Conservation (phyloP, 1,139 yeast genomes). For the Candida tetrigidarum region DNA sequence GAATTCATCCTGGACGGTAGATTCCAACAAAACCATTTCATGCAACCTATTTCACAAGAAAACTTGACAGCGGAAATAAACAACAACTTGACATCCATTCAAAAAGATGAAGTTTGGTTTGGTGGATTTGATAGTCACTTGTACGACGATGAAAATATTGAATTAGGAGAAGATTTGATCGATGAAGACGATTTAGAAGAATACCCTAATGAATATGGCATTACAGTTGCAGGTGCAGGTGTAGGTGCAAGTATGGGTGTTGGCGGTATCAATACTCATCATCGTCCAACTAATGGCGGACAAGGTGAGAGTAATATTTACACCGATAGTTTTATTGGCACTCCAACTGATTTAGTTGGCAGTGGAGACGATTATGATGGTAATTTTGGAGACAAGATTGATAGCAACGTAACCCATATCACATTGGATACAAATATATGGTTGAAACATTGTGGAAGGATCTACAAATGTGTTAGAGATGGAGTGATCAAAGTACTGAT, state of each 20-base stretch:
- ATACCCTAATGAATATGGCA: slow-evolving; percentile 13
- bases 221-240: neutral
- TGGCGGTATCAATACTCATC: slow-evolving; percentile 17
- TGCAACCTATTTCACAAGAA: slow-evolving; percentile 37
- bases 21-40: slow-evolving; percentile 46
- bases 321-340: slow-evolving; percentile 28
- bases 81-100: slow-evolving; percentile 16
- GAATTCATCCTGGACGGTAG: slow-evolving; percentile 48
- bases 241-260: neutral
- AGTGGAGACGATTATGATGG: slow-evolving; percentile 31
- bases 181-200: slow-evolving; percentile 27
- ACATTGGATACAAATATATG: slow-evolving; percentile 80
- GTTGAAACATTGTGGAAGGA: slow-evolving; percentile 79
- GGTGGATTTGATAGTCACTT: slow-evolving; percentile 20
- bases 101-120: slow-evolving; percentile 33
- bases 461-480: slow-evolving; percentile 69
- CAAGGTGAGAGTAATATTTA: slow-evolving; percentile 28
- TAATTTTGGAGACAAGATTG: slow-evolving; percentile 54
- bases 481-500: slow-evolving; percentile 60
- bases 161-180: slow-evolving; percentile 22
- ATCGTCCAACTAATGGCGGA: slow-evolving; percentile 15
- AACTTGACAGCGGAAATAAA: slow-evolving; percentile 25
- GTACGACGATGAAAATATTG: slow-evolving; percentile 20
- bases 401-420: slow-evolving; percentile 57
- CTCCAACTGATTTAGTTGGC: slow-evolving; percentile 23